Percentiles rank a stretch among this genome's conserved stretches.
These are phyloP conservation scores for Manihot esculenta DNA, from an alignment of 441 rosid species.

Conservation along the genomic window DNA sequence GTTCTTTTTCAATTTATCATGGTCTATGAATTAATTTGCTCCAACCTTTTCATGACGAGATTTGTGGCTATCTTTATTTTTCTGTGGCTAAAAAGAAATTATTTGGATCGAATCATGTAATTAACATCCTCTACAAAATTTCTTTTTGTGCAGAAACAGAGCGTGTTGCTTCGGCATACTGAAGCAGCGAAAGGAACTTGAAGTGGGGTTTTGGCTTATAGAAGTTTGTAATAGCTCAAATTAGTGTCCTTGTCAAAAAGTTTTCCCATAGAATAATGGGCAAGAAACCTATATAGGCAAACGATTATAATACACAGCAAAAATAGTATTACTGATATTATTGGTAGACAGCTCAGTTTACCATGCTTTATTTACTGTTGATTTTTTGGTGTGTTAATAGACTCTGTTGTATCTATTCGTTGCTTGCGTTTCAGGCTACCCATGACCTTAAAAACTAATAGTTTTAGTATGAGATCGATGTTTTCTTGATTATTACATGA, in stretches of 20 bases:
- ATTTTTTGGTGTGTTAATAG: slow-evolving; percentile 23
- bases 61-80: background rate
- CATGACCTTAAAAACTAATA: slow-evolving; percentile 13
- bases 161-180: slow-evolving; percentile 9
- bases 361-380: slow-evolving; percentile 23
- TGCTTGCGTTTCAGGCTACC: too few relatives aligned
- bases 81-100: background rate
- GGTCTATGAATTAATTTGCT: background rate
- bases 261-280: slow-evolving; percentile 23
- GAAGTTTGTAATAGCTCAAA: slow-evolving; percentile 14
- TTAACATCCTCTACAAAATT: slow-evolving; percentile 10
- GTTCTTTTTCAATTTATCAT: background rate
- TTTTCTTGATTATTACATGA: background rate
- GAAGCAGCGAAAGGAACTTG: slow-evolving; percentile 12
- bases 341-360: slow-evolving; percentile 21
- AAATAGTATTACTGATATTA: slow-evolving; percentile 16
- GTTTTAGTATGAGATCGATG: slow-evolving; percentile 20
- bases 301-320: slow-evolving; percentile 15
- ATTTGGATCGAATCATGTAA: background rate
- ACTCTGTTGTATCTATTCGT: slow-evolving; percentile 23
- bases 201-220: slow-evolving; percentile 18
- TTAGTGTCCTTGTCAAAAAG: slow-evolving; percentile 11
- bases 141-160: slow-evolving; percentile 26
- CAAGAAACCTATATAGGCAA: slow-evolving; percentile 24
- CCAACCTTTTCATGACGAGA: background rate